Percentiles rank a stretch among this genome's conserved stretches.
phyloP scores from a whole-genome alignment of 2,329 filamentous ascomycete genomes.

The Lizonia empirigonia region DNA sequence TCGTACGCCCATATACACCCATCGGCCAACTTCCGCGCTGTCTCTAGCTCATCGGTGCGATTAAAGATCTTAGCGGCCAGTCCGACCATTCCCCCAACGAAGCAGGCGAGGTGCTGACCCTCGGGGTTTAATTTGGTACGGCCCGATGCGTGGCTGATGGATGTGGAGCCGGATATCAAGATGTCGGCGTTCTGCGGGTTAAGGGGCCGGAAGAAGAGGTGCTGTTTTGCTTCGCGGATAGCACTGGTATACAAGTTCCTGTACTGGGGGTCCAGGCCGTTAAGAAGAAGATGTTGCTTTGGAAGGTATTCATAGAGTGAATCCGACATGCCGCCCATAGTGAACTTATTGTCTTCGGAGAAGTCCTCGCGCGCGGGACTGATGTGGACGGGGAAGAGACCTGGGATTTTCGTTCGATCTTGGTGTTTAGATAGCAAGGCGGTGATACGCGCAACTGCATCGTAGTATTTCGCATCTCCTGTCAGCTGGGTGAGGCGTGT shows the following conservation, averaged over 20 bases:
- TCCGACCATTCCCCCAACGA: constrained; percentile 61
- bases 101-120: constrained; percentile 60
- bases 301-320: constrained; percentile 64
- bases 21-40: constrained; percentile 58
- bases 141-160: constrained; percentile 50
- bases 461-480: constrained; percentile 47
- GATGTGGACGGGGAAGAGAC: constrained; percentile 46
- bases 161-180: constrained; percentile 69
- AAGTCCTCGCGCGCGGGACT: constrained; percentile 41
- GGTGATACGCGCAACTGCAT: constrained; percentile 47
- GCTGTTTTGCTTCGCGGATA: constrained; percentile 70
- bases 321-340: constrained; percentile 62
- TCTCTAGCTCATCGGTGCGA: constrained; percentile 54
- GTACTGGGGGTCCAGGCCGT: constrained; percentile 75
- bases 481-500: constrained; percentile 49
- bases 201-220: constrained; percentile 80
- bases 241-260: constrained; percentile 71
- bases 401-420: constrained; percentile 44
- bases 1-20: constrained; percentile 64
- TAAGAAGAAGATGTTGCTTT: constrained; percentile 74
- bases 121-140: constrained; percentile 51
- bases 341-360: constrained; percentile 49
- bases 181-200: constrained; percentile 69
- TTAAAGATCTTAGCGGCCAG: constrained; percentile 60
- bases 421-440: constrained; percentile 43